phyloP scores from a whole-genome alignment of 1,284 basidiomycete species.

The Cutaneotrichosporon sp. region DNA sequence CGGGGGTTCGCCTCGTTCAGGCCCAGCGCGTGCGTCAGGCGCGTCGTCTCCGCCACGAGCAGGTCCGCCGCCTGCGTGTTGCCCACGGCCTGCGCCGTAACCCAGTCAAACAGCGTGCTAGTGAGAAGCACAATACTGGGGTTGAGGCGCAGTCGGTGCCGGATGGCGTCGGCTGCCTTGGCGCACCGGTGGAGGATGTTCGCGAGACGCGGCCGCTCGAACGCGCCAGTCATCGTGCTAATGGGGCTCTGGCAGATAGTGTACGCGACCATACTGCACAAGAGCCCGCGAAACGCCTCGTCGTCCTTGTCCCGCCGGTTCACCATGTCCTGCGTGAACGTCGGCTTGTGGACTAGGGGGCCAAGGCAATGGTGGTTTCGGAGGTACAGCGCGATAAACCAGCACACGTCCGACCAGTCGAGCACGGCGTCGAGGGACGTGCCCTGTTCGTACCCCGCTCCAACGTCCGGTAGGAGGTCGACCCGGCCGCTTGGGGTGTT shows the following conservation, averaged over 20 bases:
- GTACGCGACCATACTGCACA: slow-evolving; percentile 28
- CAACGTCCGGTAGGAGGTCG: neutral
- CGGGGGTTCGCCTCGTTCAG: slow-evolving; percentile 11
- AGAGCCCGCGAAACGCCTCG: slow-evolving; percentile 27
- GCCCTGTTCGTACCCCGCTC: slow-evolving; percentile 1
- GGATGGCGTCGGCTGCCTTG: slow-evolving; percentile 19
- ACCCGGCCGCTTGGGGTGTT: neutral
- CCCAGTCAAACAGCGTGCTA: slow-evolving; percentile 22
- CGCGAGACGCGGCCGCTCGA: slow-evolving; percentile 19
- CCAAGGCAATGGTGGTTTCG: slow-evolving; percentile 29
- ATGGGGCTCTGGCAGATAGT: slow-evolving; percentile 31
- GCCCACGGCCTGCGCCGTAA: slow-evolving; percentile 20
- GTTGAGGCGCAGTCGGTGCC: slow-evolving; percentile 17
- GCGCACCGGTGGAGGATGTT: slow-evolving; percentile 21
- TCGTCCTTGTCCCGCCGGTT: slow-evolving; percentile 23
- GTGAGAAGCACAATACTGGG: slow-evolving; percentile 18
- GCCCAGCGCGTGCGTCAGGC: slow-evolving; percentile 20
- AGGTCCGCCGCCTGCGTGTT: slow-evolving; percentile 13
- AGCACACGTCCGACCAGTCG: slow-evolving; percentile 25
- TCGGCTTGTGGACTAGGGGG: slow-evolving; percentile 32
- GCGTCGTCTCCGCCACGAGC: slow-evolving; percentile 20
- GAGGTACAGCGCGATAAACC: slow-evolving; percentile 29
- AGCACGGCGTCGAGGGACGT: slow-evolving; percentile 18
- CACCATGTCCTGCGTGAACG: slow-evolving; percentile 28
- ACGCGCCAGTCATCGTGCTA: slow-evolving; percentile 18